phyloP scores from a whole-genome alignment of 225 moss, liverwort and hornwort genomes.

The Physcomitrellopsis africana region DNA sequence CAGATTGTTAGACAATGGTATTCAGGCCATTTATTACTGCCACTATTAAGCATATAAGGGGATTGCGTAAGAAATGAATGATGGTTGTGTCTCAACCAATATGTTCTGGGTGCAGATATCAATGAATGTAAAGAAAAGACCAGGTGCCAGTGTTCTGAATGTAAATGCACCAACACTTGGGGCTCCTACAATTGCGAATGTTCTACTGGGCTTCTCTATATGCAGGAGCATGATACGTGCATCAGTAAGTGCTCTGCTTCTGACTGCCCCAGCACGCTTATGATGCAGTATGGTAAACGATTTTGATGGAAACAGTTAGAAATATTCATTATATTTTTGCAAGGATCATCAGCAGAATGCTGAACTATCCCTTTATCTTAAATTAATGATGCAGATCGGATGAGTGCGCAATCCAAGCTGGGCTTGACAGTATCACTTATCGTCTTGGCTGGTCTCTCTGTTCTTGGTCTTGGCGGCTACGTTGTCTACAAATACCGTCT shows the following conservation, averaged over 20 bases:
- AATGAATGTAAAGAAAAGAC: conserved; percentile 68
- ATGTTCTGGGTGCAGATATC: conserved; percentile 40
- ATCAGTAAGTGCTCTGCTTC: conserved; percentile 58
- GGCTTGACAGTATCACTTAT: conserved; percentile 65
- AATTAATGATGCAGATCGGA: conserved; percentile 38
- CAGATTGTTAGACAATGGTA: neutral
- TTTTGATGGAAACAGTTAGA: neutral
- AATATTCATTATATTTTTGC: neutral
- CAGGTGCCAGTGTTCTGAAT: conserved; percentile 81
- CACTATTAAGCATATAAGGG: no score
- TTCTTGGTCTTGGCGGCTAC: conserved; percentile 53
- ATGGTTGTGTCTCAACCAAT: neutral
- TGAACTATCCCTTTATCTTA: neutral
- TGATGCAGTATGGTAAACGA: neutral
- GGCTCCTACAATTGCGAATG: conserved; percentile 82
- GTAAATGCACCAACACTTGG: conserved; percentile 79
- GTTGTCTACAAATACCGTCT: conserved; percentile 84
- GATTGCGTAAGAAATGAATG: no score
- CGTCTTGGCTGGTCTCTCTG: conserved; percentile 43
- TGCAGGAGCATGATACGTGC: conserved; percentile 83
- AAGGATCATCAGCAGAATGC: no score
- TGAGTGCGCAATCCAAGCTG: conserved; percentile 44
- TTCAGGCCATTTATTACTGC: neutral
- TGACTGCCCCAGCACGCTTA: neutral
- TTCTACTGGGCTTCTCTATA: conserved; percentile 76